Base-by-base conservation (phyloP, 768 basidiomycete genomes). In the Rhodocollybia butyracea region DNA sequence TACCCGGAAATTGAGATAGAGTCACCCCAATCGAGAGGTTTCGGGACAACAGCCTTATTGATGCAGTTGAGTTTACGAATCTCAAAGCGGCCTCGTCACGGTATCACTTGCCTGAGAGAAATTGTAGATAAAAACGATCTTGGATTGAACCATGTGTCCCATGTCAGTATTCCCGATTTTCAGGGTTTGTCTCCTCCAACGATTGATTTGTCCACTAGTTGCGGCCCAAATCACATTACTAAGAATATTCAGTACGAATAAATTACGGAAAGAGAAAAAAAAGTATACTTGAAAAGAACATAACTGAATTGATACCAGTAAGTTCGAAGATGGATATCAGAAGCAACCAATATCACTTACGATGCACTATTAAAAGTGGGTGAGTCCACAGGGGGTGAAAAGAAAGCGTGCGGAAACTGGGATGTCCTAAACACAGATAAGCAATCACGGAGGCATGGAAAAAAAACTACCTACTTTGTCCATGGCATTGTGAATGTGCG, bases 1-100 rank as follows among this genome's bases (percentile, higher is more conserved):
- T 83, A 82, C 69, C 82, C 82, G 26, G 80, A 78, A n/a, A 83
- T 69, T 15, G 68, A 71, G 4, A 75, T 83, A 5, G 77, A 74
- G 59, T 85, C 84, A 39, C 78, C 77, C 84, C 85, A 87, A 62
- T 87, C 85, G 12, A 86, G 68, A n/a, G 86, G 86, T 63, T 84
- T 84, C 1, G 84, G 82, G 1, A 88, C 85, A 13, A 88, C 83
- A 29, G 78, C 76, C 68, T 76, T 4, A 3, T 26, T n/a, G n/a
- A 12, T 41, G 29, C 5, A 1, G 31, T 10, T 21, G 8, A 34
- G 24, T 46, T 24, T 5, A 11, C 13, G 19, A 27, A 17, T 40
- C 26, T 5, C 36, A 45, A 17, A 24, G 24, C 10, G 21, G 21
- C 39, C n/a, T 10, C 46, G 30, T 11, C 17, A 22, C 15, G n/a